Evolutionary conservation across 306 rosid genomes (phyloP).

Genomic region (Trifolium fragiferum): DNA sequence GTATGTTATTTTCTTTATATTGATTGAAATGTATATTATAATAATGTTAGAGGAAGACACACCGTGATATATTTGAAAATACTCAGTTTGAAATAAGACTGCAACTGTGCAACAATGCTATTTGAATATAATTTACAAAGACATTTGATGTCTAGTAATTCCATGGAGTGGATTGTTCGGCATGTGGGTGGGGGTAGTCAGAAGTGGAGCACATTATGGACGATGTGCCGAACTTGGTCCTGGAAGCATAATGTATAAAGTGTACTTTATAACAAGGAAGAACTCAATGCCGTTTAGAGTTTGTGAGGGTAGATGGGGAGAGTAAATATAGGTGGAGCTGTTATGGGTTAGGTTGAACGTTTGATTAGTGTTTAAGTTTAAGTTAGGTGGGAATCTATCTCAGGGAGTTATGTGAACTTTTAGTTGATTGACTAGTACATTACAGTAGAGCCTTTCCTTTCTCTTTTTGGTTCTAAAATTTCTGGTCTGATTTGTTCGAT

Average conservation of each 20-base stretch:
- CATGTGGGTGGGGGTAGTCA: not conserved
- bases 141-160: too few relatives aligned
- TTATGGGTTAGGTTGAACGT: not conserved
- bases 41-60: not conserved
- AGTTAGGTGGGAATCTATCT: not conserved
- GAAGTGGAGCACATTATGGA: conserved; percentile 9
- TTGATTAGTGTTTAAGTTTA: not conserved
- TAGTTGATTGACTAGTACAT: not conserved
- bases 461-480: not conserved
- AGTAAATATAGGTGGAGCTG: not conserved
- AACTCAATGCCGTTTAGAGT: not conserved
- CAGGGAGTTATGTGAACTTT: not conserved
- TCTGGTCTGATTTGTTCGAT: not conserved
- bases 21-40: not conserved
- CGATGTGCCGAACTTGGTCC: not conserved
- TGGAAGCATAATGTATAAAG: not conserved
- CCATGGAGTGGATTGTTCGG: not conserved
- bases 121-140: too few relatives aligned
- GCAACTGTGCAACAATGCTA: conserved; percentile 9
- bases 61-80: not conserved
- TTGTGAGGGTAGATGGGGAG: not conserved
- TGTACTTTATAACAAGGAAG: not conserved
- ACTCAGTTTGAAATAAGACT: too few relatives aligned
- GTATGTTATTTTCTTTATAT: conserved; percentile 6
- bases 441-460: not conserved